Conservation (phyloP, 2,329 filamentous ascomycete species). For the Aspergillus neoniger region DNA sequence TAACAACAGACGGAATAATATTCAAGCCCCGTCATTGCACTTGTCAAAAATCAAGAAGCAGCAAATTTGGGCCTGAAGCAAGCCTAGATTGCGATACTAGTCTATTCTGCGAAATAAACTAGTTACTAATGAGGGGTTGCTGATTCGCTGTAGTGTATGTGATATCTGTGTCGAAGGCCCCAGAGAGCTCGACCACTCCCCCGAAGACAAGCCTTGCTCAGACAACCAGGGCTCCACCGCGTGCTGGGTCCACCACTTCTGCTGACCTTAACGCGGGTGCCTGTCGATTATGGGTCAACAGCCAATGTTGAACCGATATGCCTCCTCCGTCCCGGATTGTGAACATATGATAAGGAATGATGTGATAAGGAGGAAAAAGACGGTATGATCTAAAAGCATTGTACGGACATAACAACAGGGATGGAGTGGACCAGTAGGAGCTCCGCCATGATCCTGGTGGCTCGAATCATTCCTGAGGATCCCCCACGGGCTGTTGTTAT, state of each 20-base stretch:
- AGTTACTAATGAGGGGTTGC: background rate
- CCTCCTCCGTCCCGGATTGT: background rate
- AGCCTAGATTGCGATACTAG: background rate
- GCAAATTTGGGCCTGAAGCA: background rate
- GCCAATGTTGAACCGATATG: background rate
- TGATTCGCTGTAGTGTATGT: background rate
- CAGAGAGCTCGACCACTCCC: background rate
- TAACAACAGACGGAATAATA: background rate
- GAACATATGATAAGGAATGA: conserved; percentile 7
- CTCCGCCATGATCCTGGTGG: conserved; percentile 7
- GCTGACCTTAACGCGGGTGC: conserved; percentile 8
- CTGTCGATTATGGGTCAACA: conserved; percentile 8
- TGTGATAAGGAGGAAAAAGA: conserved; percentile 4
- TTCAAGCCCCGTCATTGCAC: background rate
- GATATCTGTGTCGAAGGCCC: background rate
- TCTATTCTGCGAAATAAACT: no score
- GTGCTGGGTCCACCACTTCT: background rate
- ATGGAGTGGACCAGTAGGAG: conserved; percentile 1
- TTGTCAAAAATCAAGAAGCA: background rate
- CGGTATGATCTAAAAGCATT: conserved; percentile 3
- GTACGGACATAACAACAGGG: background rate
- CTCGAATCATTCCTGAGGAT: conserved; percentile 8
- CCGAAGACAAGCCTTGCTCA: conserved; percentile 7
- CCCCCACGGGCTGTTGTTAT: conserved; percentile 5
- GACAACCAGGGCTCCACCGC: conserved; percentile 5